Percentiles rank a stretch among this genome's conserved stretches.
Conservation (phyloP, 495 filamentous ascomycete genomes). For the Aspergillus wentii region DNA sequence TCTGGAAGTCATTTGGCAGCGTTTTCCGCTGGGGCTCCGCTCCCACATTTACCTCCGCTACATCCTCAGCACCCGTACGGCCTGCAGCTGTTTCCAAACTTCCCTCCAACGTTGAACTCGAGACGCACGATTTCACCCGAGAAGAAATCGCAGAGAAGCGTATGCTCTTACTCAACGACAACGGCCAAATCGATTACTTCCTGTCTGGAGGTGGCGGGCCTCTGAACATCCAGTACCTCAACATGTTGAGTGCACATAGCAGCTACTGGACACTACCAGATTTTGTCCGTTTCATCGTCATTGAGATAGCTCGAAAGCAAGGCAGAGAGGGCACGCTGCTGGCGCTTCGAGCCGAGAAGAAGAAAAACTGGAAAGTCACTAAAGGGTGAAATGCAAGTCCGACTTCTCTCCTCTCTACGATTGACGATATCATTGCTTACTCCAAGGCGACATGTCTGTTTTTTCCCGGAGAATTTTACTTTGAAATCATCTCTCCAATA, state of each 20-base stretch:
- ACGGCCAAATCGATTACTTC: conserved; percentile 90
- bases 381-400: conserved; percentile 29
- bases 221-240: conserved; percentile 90
- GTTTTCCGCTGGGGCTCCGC: conserved; percentile 51
- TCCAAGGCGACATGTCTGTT: no score
- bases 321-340: conserved; percentile 63
- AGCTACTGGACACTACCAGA: conserved; percentile 87
- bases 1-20: conserved; percentile 61
- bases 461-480: no score
- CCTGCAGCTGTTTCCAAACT: conserved; percentile 54
- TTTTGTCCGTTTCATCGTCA: conserved; percentile 79
- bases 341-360: conserved; percentile 74
- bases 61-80: conserved; percentile 21
- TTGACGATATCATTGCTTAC: not conserved
- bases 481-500: no score
- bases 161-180: conserved; percentile 85
- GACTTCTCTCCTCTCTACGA: conserved; percentile 1
- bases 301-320: conserved; percentile 74
- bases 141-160: conserved; percentile 92
- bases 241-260: conserved; percentile 95
- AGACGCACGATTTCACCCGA: conserved; percentile 88
- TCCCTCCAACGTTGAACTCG: conserved; percentile 87
- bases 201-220: conserved; percentile 74
- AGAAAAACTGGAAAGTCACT: conserved; percentile 40
- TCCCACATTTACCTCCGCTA: conserved; percentile 11